These are phyloP conservation scores for Borealophlyctis nickersoniae DNA, from an alignment of 192 early-diverging fungal genomes.

Conservation along the genomic window DNA sequence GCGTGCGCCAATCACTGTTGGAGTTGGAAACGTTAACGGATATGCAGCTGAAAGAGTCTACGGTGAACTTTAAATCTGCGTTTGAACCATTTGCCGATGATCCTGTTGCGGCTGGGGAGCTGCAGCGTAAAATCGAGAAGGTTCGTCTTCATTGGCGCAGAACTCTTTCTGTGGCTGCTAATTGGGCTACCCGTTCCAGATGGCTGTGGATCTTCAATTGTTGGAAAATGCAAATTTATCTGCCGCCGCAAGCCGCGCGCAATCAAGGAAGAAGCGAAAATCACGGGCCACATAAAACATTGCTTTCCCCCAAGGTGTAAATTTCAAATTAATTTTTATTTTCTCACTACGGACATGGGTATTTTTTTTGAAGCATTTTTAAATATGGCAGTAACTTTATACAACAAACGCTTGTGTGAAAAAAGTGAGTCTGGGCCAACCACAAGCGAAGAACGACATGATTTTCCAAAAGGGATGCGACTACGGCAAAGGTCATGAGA, in stretches of 20 bases:
- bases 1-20: constrained; percentile 7
- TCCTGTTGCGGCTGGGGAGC: constrained; percentile 14
- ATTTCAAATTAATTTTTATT: too few species aligned
- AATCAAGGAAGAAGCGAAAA: too few species aligned
- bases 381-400: too few species aligned
- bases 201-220: constrained; percentile 36
- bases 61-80: constrained; percentile 10
- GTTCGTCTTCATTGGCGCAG: background rate
- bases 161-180: background rate
- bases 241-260: constrained; percentile 1
- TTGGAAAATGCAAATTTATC: constrained; percentile 23
- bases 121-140: constrained; percentile 46
- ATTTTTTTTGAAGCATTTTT: too few species aligned
- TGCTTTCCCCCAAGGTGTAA: too few species aligned
- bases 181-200: background rate
- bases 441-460: too few species aligned
- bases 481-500: too few species aligned
- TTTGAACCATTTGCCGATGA: constrained; percentile 40
- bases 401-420: too few species aligned
- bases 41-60: constrained; percentile 33
- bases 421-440: too few species aligned
- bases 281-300: too few species aligned
- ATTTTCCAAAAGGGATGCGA: too few species aligned
- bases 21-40: constrained; percentile 41
- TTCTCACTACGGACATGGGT: too few species aligned